Conservation (phyloP, 1,284 basidiomycete species). For the Ceratobasidium sp. region DNA sequence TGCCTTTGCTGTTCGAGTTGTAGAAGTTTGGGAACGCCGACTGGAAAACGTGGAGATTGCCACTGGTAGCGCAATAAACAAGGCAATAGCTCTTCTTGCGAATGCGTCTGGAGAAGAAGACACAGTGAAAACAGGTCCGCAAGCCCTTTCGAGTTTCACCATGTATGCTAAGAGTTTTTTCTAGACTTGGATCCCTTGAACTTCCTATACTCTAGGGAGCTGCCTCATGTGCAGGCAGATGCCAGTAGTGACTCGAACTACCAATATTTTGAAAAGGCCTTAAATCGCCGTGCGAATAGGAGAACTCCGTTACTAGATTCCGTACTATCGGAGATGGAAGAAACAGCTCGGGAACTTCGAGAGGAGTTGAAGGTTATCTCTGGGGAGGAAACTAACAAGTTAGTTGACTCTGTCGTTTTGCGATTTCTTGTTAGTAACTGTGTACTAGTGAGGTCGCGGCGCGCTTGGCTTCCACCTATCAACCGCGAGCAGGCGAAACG, state of each 20-base stretch:
- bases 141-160: not conserved
- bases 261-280: conserved; percentile 50
- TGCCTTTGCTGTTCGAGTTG: conserved; percentile 49
- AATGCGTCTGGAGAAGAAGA: conserved; percentile 5
- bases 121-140: conserved; percentile 19
- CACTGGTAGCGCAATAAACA: conserved; percentile 25
- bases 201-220: conserved; percentile 62
- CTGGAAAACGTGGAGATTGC: conserved; percentile 38
- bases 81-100: not conserved
- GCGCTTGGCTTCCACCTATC: conserved; percentile 52
- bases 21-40: conserved; percentile 39
- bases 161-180: not conserved
- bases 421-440: conserved; percentile 5
- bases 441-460: conserved; percentile 47
- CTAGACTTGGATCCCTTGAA: conserved; percentile 60
- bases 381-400: conserved; percentile 52
- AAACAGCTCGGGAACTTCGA: conserved; percentile 61
- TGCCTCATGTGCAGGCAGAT: conserved; percentile 54
- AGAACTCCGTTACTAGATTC: conserved; percentile 65
- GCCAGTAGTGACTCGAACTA: conserved; percentile 62
- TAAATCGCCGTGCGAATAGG: conserved; percentile 65
- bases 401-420: conserved; percentile 41
- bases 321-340: conserved; percentile 65
- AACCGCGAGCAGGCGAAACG: conserved; percentile 48
- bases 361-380: conserved; percentile 62